These are phyloP conservation scores for Hippophae gyantsensis DNA, from an alignment of 306 rosid genomes.

Conservation along the genomic window DNA sequence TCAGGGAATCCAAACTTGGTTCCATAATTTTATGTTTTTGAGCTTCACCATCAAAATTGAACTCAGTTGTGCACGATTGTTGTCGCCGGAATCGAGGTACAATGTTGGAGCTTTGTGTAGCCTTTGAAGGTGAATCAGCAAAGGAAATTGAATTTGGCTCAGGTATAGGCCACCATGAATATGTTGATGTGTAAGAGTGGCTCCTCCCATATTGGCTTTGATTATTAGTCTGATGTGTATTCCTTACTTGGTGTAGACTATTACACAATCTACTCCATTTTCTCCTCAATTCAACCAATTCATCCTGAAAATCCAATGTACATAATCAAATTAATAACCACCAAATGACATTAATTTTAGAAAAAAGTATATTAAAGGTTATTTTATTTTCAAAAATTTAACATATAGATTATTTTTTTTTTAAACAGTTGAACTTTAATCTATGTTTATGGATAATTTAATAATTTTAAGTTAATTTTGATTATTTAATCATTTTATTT, in stretches of 20 bases:
- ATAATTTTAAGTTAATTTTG: too few species aligned
- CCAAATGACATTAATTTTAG: too few species aligned
- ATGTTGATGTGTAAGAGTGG: conserved; percentile 42
- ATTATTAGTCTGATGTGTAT: conserved; percentile 29
- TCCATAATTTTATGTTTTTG: conserved; percentile 28
- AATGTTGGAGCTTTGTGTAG: conserved; percentile 28
- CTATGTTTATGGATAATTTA: too few species aligned
- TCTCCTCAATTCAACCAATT: conserved; percentile 41
- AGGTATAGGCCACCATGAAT: conserved; percentile 54
- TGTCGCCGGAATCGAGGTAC: conserved; percentile 54
- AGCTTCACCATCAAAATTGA: conserved; percentile 47
- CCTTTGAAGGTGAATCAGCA: conserved; percentile 32
- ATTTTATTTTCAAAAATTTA: too few species aligned
- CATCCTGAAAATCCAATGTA: conserved; percentile 36
- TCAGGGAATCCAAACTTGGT: conserved; percentile 45
- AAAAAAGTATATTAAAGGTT: too few species aligned
- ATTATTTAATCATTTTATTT: too few species aligned
- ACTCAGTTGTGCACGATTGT: conserved; percentile 79
- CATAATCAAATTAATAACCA: too few species aligned
- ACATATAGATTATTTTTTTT: too few species aligned
- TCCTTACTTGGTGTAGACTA: conserved; percentile 53
- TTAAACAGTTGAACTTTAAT: too few species aligned
- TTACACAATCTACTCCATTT: conserved; percentile 72
- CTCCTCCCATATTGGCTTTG: conserved; percentile 31
- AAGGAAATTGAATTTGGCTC: conserved; percentile 60